phyloP scores from a whole-genome alignment of 108 stramenopile genomes.

The Epipyxis sp. region DNA sequence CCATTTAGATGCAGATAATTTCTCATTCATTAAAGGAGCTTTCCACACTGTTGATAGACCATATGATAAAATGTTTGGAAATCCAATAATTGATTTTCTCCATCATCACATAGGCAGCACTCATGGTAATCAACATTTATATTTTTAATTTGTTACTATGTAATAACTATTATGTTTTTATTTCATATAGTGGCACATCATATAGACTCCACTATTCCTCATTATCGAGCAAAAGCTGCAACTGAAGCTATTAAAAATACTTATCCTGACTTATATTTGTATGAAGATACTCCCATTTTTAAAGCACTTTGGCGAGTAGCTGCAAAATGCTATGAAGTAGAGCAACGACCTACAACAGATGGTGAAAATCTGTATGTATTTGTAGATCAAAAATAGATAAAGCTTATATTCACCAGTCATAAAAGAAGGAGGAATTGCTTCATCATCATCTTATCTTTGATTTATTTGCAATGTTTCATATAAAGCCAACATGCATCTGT shows the following conservation, averaged over 20 bases:
- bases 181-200: neutral
- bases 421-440: too few species aligned
- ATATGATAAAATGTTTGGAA: neutral
- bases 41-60: neutral
- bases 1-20: neutral
- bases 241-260: slow-evolving; percentile 80
- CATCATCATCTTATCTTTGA: too few species aligned
- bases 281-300: slow-evolving; percentile 76
- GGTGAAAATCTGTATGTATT: neutral
- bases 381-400: neutral
- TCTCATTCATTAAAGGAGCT: neutral
- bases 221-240: slow-evolving; percentile 75
- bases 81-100: neutral
- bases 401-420: too few species aligned
- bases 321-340: slow-evolving; percentile 71
- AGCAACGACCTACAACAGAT: slow-evolving; percentile 61
- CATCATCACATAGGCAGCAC: neutral
- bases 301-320: slow-evolving; percentile 75
- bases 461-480: too few species aligned
- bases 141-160: too few species aligned
- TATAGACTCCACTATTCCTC: slow-evolving; percentile 58
- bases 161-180: too few species aligned
- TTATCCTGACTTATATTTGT: slow-evolving; percentile 73
- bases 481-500: too few species aligned
- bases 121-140: too few species aligned